Conservation (phyloP, 768 basidiomycete genomes). For the Hemileccinum rubropunctum region DNA sequence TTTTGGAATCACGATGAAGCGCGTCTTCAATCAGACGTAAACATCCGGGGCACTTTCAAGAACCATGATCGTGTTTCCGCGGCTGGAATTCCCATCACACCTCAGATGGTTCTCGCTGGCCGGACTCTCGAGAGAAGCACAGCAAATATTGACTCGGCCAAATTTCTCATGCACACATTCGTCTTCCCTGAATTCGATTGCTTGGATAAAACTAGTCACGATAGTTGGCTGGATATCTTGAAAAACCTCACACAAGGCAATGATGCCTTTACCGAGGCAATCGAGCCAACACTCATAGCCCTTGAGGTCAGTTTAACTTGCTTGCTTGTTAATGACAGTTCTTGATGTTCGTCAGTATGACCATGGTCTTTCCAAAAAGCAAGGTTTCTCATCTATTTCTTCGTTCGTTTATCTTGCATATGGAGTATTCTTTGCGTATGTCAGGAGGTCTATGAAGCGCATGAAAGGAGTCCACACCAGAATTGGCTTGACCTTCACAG, state of each 20-base stretch:
- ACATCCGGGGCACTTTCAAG: constrained; percentile 60
- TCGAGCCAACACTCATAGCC: constrained; percentile 44
- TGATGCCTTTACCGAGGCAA: constrained; percentile 38
- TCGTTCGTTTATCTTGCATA: constrained; percentile 77
- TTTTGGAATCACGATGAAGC: constrained; percentile 72
- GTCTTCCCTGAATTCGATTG: constrained; percentile 79
- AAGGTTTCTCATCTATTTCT: constrained; percentile 59
- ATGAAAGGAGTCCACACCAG: constrained; percentile 89
- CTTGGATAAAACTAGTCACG: constrained; percentile 57
- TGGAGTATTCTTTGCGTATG: constrained; percentile 69
- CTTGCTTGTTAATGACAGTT: not conserved
- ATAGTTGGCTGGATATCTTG: constrained; percentile 60
- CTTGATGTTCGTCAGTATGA: constrained; percentile 45
- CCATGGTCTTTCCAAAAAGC: constrained; percentile 42
- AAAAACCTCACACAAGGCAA: constrained; percentile 37
- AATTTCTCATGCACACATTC: constrained; percentile 76
- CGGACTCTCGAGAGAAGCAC: constrained; percentile 51
- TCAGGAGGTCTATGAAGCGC: constrained; percentile 68
- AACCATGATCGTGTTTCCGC: constrained; percentile 50
- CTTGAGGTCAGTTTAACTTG: constrained; percentile 38
- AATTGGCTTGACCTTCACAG: constrained; percentile 89
- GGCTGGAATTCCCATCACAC: constrained; percentile 63
- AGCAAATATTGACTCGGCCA: constrained; percentile 59
- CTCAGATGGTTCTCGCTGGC: constrained; percentile 76
- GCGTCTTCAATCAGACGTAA: constrained; percentile 48